Base-by-base conservation (phyloP, 1,284 basidiomycete species). In the Trichosporon coremiiforme region DNA sequence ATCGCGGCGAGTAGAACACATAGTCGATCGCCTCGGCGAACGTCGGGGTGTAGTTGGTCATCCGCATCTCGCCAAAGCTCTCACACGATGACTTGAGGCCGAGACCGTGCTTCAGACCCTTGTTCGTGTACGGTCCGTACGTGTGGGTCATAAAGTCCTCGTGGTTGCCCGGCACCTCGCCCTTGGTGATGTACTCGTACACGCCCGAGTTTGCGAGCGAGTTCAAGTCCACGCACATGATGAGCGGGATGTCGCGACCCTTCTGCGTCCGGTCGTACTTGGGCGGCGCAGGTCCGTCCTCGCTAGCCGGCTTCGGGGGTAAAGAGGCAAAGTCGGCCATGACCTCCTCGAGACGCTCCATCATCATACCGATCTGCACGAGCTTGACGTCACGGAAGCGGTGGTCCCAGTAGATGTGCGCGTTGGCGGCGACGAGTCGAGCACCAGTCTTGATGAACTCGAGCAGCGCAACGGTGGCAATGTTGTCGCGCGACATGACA, bases 151-250 rank as follows among this genome's bases (percentile, higher is more conserved):
- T 90, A 82, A 98, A 99, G 82, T 99, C 97, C 31, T 90, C 88
- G 80, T 99, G 96, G 74, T 92, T 87, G 13, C 89, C 86, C 2
- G 90, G 85, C 0, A 91, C 85, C 7, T 85, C 83, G 9, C 96
- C 96, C 12, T 86, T 89, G 50, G 90, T 87, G 69, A 99, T 83
- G 85, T 92, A 96, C 78, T 98, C 93, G 85, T 94, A 97, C 29
- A 99, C 94, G 13, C 95, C 95, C 50, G 92, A 94, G 22, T 87
- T 86, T 0, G 92, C 91, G 1, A 91, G 86, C 65, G 94, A 96
- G 86, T 99, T 99, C 85, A 93, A 95, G 84, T 99, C 96, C 31
- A 95, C 94, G 77, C 92, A 94, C 71, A 99, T 86, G 80, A 99
- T 88, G 72, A 92, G 85, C 13, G 96, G 95, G 78, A 99, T 97